Percentiles rank a stretch among this genome's conserved stretches.
phyloP scores from a whole-genome alignment of 129 eudicot species.

The Cynara cardunculus region DNA sequence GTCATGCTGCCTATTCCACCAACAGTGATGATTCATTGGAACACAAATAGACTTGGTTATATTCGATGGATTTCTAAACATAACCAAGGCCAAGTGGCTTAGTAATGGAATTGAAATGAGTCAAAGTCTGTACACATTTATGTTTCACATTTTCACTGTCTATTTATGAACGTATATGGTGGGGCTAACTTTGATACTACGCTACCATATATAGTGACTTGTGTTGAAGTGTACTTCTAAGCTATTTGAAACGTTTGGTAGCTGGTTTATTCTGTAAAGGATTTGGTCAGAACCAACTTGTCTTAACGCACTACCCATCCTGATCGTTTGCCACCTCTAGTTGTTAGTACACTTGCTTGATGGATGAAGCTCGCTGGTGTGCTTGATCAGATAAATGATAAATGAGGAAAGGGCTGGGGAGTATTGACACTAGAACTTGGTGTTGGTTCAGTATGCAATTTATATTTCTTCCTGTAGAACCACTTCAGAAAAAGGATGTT shows the following conservation, averaged over 20 bases:
- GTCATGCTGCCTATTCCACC: neutral
- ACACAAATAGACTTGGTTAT: neutral
- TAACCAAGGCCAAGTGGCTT: neutral
- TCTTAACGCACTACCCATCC: neutral
- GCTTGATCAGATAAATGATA: neutral
- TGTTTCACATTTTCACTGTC: neutral
- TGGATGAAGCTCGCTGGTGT: neutral
- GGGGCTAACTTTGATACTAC: neutral
- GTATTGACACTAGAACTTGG: neutral
- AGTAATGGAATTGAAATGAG: neutral
- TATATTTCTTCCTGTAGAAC: neutral
- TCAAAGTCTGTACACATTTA: neutral
- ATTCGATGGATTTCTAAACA: neutral
- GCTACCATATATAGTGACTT: neutral
- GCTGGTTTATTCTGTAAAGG: neutral
- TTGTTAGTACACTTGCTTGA: neutral
- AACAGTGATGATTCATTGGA: neutral
- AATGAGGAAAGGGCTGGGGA: neutral
- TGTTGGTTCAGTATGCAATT: neutral
- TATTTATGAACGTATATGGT: neutral
- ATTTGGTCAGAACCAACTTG: neutral
- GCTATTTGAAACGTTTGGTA: no score
- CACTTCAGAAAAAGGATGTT: neutral
- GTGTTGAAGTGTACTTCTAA: neutral
- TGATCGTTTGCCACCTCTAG: neutral